phyloP scores from a whole-genome alignment of 2,329 filamentous ascomycete genomes.

The Alternaria longipes region DNA sequence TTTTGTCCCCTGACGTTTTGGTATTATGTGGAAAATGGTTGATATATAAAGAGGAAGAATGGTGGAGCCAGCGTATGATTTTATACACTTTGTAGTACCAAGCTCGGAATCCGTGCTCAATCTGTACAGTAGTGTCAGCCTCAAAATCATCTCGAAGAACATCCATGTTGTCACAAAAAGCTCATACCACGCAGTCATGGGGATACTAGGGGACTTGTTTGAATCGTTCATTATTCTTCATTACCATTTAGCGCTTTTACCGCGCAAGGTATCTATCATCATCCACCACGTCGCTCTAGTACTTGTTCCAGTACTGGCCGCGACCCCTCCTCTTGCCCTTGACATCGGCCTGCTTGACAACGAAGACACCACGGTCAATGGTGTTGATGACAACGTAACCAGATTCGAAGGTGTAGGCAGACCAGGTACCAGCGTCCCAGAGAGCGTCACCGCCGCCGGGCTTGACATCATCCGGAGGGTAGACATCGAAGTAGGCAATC shows the following conservation, averaged over 20 bases:
- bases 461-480: slow-evolving; percentile 51
- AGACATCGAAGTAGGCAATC: slow-evolving; percentile 56
- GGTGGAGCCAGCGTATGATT: background rate
- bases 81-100: background rate
- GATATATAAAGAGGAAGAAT: background rate
- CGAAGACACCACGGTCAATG: slow-evolving; percentile 56
- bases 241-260: background rate
- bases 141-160: background rate
- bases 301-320: slow-evolving; percentile 37
- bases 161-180: background rate
- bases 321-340: slow-evolving; percentile 36
- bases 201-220: background rate
- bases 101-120: background rate
- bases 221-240: background rate
- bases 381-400: slow-evolving; percentile 60
- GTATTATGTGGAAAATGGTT: background rate
- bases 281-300: background rate
- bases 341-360: slow-evolving; percentile 37
- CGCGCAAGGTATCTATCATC: background rate
- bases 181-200: background rate
- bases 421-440: slow-evolving; percentile 56
- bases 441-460: slow-evolving; percentile 48
- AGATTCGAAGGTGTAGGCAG: slow-evolving; percentile 52
- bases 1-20: no score
- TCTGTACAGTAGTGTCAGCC: background rate